These are phyloP conservation scores for Ocimum tenuiflorum DNA, from an alignment of 257 asterid genomes.

Conservation along the genomic window DNA sequence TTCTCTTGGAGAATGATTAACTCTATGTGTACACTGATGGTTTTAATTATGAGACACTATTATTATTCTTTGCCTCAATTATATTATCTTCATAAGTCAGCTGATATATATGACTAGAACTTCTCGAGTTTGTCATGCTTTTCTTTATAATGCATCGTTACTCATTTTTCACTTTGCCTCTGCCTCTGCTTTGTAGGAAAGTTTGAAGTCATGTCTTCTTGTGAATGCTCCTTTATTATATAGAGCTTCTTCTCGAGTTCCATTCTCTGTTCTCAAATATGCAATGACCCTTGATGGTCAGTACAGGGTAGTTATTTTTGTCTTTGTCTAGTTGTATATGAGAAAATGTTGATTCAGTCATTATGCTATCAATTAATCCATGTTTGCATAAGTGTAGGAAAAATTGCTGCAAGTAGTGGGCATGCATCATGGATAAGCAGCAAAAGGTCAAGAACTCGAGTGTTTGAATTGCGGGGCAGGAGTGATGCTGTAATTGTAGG, in stretches of 20 bases:
- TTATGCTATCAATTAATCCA: background rate
- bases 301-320: constrained; percentile 30
- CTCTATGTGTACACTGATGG: background rate
- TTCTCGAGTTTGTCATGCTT: constrained; percentile 5
- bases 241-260: constrained; percentile 84
- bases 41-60: background rate
- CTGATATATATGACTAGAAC: constrained; percentile 1
- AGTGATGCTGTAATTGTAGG: constrained; percentile 98
- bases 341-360: background rate
- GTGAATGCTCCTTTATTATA: constrained; percentile 96
- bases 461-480: constrained; percentile 88
- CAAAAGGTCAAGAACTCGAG: constrained; percentile 70
- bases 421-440: constrained; percentile 99
- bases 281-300: constrained; percentile 99
- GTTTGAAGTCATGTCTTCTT: constrained; percentile 69
- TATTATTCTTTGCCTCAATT: background rate
- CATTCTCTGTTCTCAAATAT: constrained; percentile 88
- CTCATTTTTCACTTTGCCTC: constrained; percentile 12
- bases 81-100: background rate
- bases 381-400: constrained; percentile 40
- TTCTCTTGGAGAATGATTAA: background rate
- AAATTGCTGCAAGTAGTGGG: constrained; percentile 92
- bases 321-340: constrained; percentile 2
- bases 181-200: constrained; percentile 49
- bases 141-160: background rate